These are phyloP conservation scores for Cocos nucifera DNA, from an alignment of 176 grass and related monocot species.

Conservation along the genomic window DNA sequence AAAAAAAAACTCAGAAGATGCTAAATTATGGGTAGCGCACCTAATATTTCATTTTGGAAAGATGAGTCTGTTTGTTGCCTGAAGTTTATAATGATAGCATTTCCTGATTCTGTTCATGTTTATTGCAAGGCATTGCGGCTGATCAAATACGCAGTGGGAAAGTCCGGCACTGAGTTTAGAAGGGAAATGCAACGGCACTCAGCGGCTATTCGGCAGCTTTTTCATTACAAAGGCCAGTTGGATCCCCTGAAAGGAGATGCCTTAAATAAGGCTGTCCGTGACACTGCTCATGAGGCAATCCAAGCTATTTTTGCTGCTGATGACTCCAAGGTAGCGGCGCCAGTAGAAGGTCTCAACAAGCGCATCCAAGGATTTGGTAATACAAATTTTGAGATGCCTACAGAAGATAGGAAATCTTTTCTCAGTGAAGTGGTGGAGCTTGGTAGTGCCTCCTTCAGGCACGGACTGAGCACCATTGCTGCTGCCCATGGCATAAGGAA, in stretches of 20 bases:
- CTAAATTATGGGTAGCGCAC: too few species aligned
- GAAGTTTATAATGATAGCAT: too few species aligned
- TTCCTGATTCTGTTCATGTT: too few species aligned
- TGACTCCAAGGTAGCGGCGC: constrained; percentile 43
- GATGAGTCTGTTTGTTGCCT: too few species aligned
- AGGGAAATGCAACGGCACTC: constrained; percentile 97
- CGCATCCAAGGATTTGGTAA: constrained; percentile 98
- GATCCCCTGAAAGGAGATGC: constrained; percentile 89
- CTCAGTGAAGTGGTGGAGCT: constrained; percentile 84
- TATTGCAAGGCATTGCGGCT: constrained; percentile 57
- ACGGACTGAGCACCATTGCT: constrained; percentile 81
- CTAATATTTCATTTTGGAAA: too few species aligned
- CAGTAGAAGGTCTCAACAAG: constrained; percentile 67
- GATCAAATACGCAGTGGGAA: constrained; percentile 89
- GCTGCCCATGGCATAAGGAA: constrained; percentile 65
- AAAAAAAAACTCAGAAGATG: too few species aligned
- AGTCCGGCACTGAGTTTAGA: constrained; percentile 88
- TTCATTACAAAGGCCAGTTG: constrained; percentile 87
- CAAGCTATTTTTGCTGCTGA: constrained; percentile 83
- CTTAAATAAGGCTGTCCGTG: constrained; percentile 80
- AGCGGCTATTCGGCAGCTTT: constrained; percentile 60
- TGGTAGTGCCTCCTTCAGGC: constrained; percentile 81
- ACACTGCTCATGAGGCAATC: constrained; percentile 81
- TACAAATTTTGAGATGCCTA: constrained; percentile 67
- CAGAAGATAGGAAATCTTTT: constrained; percentile 88